Base-by-base conservation (phyloP, 73 alveolate species). In the Uronychia binucleata region DNA sequence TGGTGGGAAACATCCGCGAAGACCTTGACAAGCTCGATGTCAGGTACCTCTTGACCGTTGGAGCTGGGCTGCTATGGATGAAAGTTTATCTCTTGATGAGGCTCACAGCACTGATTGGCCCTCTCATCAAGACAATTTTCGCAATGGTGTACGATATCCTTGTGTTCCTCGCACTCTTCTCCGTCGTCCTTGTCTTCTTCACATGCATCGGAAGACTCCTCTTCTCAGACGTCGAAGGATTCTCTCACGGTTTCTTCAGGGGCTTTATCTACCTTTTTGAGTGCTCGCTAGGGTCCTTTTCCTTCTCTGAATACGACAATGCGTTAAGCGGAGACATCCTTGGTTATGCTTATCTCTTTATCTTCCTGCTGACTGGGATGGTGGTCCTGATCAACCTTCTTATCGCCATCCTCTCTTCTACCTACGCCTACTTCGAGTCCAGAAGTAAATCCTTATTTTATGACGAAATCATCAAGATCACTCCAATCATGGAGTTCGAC, bases 51-150 rank as follows among this genome's bases (percentile, higher is more conserved):
- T 19, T 46, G 19, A 46, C 67, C 19, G 5, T 46, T 19, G 5
- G 67, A 11, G 67, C 67, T 11, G 67, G 67, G 19, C 67, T 46
- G n/a, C 19, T 46, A 19, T 46, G 67, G 67, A 46, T 46, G 67
- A 46, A 46, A 19, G 67, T 46, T 5, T 46, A 75, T 75, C 81
- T 75, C 14, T 5, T 67, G 78, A 25, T 67, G 78, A 75, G 81
- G 30, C 57, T 75, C 59, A 75, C 81, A 26, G 1, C 57, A 75
- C 27, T 75, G 58, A 27, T 75, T 28, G 81, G 81, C 5, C 81
- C 81, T 5, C 27, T 75, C 1, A 75, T 75, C 58, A 75, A 28
- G 28, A 75, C 32, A 1, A 75, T 75, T 30, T 26, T 26, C 5
- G 28, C 81, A 5, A 75, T 75, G 81, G 8, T 75, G 59, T 1